Percentiles rank a stretch among this genome's conserved stretches.
Evolutionary conservation across 176 grass and related monocot genomes (phyloP).

Genomic region (Ensete ventricosum): DNA sequence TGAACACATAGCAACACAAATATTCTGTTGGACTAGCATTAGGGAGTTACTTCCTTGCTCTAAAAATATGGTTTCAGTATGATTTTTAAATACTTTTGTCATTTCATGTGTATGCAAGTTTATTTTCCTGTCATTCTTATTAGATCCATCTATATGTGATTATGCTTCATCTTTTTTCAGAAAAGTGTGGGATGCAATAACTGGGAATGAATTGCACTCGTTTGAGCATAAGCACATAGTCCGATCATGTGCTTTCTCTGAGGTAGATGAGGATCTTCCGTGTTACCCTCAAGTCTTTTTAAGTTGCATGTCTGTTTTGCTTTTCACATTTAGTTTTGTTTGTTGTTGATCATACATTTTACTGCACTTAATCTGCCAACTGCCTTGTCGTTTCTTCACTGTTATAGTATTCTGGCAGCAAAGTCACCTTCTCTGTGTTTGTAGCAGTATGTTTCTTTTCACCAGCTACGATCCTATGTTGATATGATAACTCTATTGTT

Average conservation of each 20-base stretch:
- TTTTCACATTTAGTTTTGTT: neutral
- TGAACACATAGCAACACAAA: too few relatives aligned
- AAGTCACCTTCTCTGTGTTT: neutral
- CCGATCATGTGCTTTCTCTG: constrained; percentile 89
- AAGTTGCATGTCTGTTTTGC: neutral
- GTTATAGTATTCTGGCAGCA: neutral
- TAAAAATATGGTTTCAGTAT: too few relatives aligned
- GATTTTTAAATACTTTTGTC: neutral
- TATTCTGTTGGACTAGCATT: too few relatives aligned
- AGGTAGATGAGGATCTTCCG: constrained; percentile 34
- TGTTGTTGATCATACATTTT: neutral
- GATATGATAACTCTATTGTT: too few relatives aligned
- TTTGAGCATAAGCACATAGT: constrained; percentile 99
- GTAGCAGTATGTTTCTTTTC: neutral
- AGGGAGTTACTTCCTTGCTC: too few relatives aligned
- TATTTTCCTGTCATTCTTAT: neutral
- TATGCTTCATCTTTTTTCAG: constrained; percentile 33
- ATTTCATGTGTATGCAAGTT: neutral
- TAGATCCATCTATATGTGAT: constrained; percentile 1
- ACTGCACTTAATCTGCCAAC: too few relatives aligned
- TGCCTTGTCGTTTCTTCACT: too few relatives aligned
- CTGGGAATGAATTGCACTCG: constrained; percentile 79
- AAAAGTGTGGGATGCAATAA: constrained; percentile 96
- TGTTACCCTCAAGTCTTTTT: neutral
- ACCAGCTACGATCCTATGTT: neutral